phyloP scores from a whole-genome alignment of 1,139 yeast genomes.

The Wickerhamiella pararugosa region DNA sequence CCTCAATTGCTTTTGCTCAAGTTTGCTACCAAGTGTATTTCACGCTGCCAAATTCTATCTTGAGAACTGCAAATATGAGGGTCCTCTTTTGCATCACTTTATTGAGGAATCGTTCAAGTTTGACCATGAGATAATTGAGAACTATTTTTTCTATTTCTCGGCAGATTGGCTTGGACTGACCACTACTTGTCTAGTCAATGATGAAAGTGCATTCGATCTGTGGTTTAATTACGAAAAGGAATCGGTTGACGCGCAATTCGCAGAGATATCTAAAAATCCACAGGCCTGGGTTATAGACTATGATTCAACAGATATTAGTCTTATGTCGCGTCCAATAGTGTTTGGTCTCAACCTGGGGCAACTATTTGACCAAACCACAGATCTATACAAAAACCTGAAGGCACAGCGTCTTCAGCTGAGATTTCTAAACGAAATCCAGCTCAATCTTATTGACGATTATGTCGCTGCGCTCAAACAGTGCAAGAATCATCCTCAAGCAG shows the following conservation, averaged over 20 bases:
- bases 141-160: constrained; percentile 40
- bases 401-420: constrained; percentile 51
- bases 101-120: constrained; percentile 45
- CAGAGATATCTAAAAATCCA: constrained; percentile 38
- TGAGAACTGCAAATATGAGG: constrained; percentile 29
- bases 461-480: constrained; percentile 34
- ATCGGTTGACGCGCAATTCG: constrained; percentile 31
- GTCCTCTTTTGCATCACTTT: constrained; percentile 43
- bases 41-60: constrained; percentile 31
- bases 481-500: constrained; percentile 28
- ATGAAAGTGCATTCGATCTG: constrained; percentile 30
- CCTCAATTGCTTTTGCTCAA: constrained; percentile 38
- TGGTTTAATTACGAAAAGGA: constrained; percentile 58
- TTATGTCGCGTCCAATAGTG: constrained; percentile 43
- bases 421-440: constrained; percentile 55
- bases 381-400: constrained; percentile 41
- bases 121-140: constrained; percentile 39
- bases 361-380: constrained; percentile 51
- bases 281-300: constrained; percentile 49
- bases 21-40: constrained; percentile 38
- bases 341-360: constrained; percentile 49
- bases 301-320: constrained; percentile 37
- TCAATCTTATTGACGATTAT: constrained; percentile 47
- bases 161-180: constrained; percentile 15
- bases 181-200: constrained; percentile 23